These are phyloP conservation scores for Syncephalastrum monosporum DNA, from an alignment of 371 early-diverging fungal genomes.

Conservation along the genomic window DNA sequence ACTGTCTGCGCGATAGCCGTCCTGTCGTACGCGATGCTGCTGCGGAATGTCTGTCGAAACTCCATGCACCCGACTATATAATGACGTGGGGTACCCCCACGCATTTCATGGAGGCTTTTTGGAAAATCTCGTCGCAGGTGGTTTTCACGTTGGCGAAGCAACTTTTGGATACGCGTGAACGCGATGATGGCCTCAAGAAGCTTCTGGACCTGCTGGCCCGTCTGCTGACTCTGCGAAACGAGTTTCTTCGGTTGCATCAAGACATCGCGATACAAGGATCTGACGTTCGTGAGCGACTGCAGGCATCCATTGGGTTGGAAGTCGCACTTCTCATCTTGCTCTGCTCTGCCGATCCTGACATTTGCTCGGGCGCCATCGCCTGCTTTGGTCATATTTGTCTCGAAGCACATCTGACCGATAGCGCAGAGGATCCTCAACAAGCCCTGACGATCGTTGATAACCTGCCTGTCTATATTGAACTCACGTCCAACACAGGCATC, in stretches of 20 bases:
- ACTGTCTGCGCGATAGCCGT: slow-evolving; percentile 63
- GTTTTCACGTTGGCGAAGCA: slow-evolving; percentile 54
- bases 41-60: slow-evolving; percentile 66
- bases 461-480: slow-evolving; percentile 68
- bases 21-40: slow-evolving; percentile 67
- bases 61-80: slow-evolving; percentile 62
- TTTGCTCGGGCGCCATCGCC: slow-evolving; percentile 60
- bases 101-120: slow-evolving; percentile 63
- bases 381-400: slow-evolving; percentile 66
- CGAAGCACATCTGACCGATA: slow-evolving; percentile 63
- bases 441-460: slow-evolving; percentile 72
- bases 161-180: slow-evolving; percentile 51
- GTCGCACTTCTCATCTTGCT: slow-evolving; percentile 74
- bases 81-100: slow-evolving; percentile 61
- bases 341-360: slow-evolving; percentile 75
- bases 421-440: slow-evolving; percentile 51
- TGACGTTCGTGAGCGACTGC: slow-evolving; percentile 64
- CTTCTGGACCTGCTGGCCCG: slow-evolving; percentile 64
- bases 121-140: slow-evolving; percentile 66
- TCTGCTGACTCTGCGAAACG: slow-evolving; percentile 63
- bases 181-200: slow-evolving; percentile 54
- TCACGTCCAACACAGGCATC: slow-evolving; percentile 58
- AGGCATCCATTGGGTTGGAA: slow-evolving; percentile 75
- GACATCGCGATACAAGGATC: slow-evolving; percentile 46
- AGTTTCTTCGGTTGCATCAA: slow-evolving; percentile 60